These are phyloP conservation scores for Glarea lozoyensis DNA, from an alignment of 495 filamentous ascomycete species.

Conservation along the genomic window DNA sequence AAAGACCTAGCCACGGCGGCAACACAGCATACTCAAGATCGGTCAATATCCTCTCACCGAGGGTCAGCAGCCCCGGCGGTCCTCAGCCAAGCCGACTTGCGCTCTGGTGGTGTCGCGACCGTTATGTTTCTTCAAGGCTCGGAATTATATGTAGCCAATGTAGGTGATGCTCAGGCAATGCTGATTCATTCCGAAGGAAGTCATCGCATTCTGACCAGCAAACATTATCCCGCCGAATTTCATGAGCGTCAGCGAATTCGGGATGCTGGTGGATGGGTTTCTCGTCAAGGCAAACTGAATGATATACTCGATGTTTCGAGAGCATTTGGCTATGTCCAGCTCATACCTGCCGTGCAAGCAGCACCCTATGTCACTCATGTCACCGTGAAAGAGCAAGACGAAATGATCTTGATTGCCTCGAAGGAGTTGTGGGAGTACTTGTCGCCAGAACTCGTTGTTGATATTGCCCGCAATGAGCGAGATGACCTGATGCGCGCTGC, in stretches of 20 bases:
- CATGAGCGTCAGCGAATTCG: constrained; percentile 81
- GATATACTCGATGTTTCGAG: constrained; percentile 85
- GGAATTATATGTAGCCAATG: constrained; percentile 89
- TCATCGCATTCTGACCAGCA: constrained; percentile 70
- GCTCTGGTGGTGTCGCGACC: constrained; percentile 84
- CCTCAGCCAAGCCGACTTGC: constrained; percentile 77
- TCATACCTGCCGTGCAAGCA: constrained; percentile 89
- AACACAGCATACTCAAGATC: constrained; percentile 72
- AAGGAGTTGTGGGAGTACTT: constrained; percentile 93
- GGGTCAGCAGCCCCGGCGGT: constrained; percentile 59
- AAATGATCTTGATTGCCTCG: constrained; percentile 86
- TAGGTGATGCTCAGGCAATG: constrained; percentile 91
- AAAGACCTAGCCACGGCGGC: constrained; percentile 86
- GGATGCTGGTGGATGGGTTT: constrained; percentile 91
- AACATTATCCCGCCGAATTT: constrained; percentile 84
- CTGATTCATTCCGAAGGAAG: constrained; percentile 81
- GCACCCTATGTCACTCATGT: constrained; percentile 76
- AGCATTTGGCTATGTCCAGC: constrained; percentile 86
- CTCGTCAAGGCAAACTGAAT: constrained; percentile 86
- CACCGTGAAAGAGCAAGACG: constrained; percentile 79
- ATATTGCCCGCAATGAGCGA: constrained; percentile 76
- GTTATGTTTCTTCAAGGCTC: constrained; percentile 81
- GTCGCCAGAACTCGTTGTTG: constrained; percentile 79
- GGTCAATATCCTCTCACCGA: constrained; percentile 50
- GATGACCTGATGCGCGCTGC: constrained; percentile 90